Conservation (phyloP, 768 basidiomycete genomes). For the Myochromella boudieri region DNA sequence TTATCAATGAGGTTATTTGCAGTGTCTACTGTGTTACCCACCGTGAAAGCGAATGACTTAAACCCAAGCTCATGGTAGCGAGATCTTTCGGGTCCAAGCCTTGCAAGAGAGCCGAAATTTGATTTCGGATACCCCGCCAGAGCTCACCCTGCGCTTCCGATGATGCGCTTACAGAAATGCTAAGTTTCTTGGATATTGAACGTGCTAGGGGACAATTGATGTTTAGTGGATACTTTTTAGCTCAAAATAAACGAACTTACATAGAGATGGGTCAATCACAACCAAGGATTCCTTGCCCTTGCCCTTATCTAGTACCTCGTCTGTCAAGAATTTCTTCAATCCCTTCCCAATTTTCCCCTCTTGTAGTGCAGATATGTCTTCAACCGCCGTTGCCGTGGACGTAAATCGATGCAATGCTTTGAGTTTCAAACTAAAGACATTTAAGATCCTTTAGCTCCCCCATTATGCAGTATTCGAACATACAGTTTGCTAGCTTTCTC, state of each 20-base stretch:
- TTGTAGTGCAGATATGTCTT: constrained; percentile 92
- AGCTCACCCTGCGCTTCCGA: constrained; percentile 67
- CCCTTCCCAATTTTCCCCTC: constrained; percentile 92
- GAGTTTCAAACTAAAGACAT: constrained; percentile 72
- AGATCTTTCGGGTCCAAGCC: constrained; percentile 93
- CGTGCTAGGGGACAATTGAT: constrained; percentile 38
- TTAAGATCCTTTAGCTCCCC: too few relatives aligned
- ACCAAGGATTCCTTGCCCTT: constrained; percentile 84
- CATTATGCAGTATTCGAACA: constrained; percentile 38
- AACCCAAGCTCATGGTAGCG: constrained; percentile 95
- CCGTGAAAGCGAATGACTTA: constrained; percentile 96
- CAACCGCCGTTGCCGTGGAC: constrained; percentile 94
- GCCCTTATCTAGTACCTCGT: constrained; percentile 83
- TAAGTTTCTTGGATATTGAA: constrained; percentile 91
- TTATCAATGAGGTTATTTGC: not conserved
- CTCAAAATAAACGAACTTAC: constrained; percentile 49
- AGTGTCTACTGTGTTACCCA: constrained; percentile 28
- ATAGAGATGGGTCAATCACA: constrained; percentile 88
- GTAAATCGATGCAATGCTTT: constrained; percentile 96
- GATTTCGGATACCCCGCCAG: constrained; percentile 93
- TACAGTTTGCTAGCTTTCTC: constrained; percentile 92
- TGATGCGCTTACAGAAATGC: constrained; percentile 77
- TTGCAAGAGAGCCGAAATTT: constrained; percentile 83
- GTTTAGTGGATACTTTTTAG: not conserved
- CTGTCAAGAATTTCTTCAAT: constrained; percentile 89